Evolutionary conservation across 2,329 filamentous ascomycete species (phyloP), one percentile per base, ranked within the genome.

Genomic region (Cercospora nicotianae): DNA sequence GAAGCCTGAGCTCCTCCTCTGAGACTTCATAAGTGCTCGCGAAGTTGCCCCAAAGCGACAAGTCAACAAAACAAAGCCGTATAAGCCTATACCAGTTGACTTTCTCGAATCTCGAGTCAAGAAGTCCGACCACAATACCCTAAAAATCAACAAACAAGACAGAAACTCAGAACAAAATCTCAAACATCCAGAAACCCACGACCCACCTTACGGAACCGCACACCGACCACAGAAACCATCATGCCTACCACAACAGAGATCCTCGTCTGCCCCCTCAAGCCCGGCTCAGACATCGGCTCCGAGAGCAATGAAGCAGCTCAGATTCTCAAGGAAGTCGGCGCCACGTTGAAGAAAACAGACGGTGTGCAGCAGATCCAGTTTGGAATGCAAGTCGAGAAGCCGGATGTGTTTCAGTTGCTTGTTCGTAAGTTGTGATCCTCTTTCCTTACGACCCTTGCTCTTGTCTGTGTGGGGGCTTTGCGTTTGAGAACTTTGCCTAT

Each of bases 381-480:
- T 71, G 83, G 82, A 31, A 71, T 74, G 65, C 76, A 69, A 36
- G 63, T 82, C 20, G 83, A 85, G 72, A 73, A 77, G 10, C 78
- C 78, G 20, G 73, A 77, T 5, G 67, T 74, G 2, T 66, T 80
- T 0, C 75, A 81, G 53, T 65, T 83, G 65, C 73, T 80, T 31
- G 75, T 84, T 63, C 78, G 83, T 84, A 73, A 33, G 77, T 74
- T 1, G 23, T 26, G 20, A 16, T 13, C 26, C 30, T 23, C 23
- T 57, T 64, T 8, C n/a, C 12, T 20, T 30, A 9, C 28, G 45
- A 51, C 45, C 20, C 45, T 51, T 51, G 45, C 18, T 16, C 9
- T 51, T 51, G 18, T 10, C 13, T 26, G 18, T 7, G 36, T 42
- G 36, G 33, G 12, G 13, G 39, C 26, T 31, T 8, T 31, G 30